These are phyloP conservation scores for Mallotus nudiflorus DNA, from an alignment of 345 rosid species.

Conservation along the genomic window DNA sequence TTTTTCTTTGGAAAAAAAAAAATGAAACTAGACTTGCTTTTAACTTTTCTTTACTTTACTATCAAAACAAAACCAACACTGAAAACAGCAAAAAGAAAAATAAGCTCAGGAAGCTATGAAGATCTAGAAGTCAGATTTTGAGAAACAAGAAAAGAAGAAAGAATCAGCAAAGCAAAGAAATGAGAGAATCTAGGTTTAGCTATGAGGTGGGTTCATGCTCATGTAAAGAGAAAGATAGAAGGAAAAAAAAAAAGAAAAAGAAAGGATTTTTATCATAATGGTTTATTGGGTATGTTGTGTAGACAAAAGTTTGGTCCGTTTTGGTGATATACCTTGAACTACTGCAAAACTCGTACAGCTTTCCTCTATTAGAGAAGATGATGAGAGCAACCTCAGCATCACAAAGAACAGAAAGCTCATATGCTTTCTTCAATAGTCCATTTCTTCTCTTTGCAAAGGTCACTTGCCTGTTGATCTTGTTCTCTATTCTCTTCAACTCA, in stretches of 20 bases:
- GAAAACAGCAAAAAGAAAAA: constrained; percentile 36
- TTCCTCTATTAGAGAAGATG: constrained; percentile 99
- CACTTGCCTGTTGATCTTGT: constrained; percentile 98
- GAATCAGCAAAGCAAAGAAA: not conserved
- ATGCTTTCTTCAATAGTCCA: constrained; percentile 98
- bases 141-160: constrained; percentile 30
- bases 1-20: not conserved
- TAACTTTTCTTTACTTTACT: not conserved
- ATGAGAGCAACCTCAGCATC: constrained; percentile 99
- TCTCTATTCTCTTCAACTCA: constrained; percentile 98
- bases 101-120: constrained; percentile 24
- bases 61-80: constrained; percentile 20
- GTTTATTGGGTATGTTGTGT: constrained; percentile 1
- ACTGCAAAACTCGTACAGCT: constrained; percentile 98
- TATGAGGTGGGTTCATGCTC: not conserved
- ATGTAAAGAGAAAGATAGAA: not conserved
- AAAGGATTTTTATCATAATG: constrained; percentile 9
- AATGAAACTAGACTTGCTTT: not conserved
- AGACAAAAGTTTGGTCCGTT: constrained; percentile 26
- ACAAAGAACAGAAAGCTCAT: constrained; percentile 96
- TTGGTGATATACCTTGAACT: constrained; percentile 78
- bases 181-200: constrained; percentile 7
- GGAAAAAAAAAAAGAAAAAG: not conserved
- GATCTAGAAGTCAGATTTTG: constrained; percentile 37
- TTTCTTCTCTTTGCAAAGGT: constrained; percentile 99